phyloP scores from a whole-genome alignment of 164 flowering plant genomes.

The Vitis cinerea region DNA sequence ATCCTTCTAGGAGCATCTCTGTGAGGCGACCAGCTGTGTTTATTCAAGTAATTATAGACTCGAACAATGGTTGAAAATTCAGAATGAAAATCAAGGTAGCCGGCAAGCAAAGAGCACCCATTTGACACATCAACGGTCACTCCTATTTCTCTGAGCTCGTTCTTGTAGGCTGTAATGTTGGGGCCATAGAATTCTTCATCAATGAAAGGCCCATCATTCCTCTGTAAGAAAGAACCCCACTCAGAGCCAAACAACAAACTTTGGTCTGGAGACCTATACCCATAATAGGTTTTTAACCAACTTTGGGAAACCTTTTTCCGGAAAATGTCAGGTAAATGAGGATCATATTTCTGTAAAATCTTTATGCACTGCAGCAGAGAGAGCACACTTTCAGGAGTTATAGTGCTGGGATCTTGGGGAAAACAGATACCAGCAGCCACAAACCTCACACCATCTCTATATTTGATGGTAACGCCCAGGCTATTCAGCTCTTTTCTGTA shows the following conservation, averaged over 20 bases:
- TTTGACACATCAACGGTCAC: conserved; percentile 30
- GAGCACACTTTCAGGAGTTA: conserved; percentile 29
- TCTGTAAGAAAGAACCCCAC: conserved; percentile 30
- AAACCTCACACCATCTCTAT: conserved; percentile 33
- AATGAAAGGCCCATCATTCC: conserved; percentile 64
- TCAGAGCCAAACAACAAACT: conserved; percentile 42
- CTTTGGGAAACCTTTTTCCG: conserved; percentile 17
- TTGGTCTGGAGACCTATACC: conserved; percentile 44
- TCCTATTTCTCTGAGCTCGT: conserved; percentile 52
- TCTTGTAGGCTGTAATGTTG: conserved; percentile 25
- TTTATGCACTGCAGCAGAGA: conserved; percentile 45
- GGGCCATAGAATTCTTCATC: conserved; percentile 59
- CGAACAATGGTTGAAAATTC: conserved; percentile 31
- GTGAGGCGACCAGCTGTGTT: conserved; percentile 37
- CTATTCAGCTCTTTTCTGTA: conserved; percentile 40
- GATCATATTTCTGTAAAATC: conserved; percentile 10
- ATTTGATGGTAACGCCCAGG: conserved; percentile 42
- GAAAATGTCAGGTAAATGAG: conserved; percentile 26
- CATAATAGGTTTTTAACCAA: conserved; percentile 60
- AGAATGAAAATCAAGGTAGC: conserved; percentile 32
- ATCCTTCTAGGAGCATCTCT: conserved; percentile 25
- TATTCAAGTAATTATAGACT: conserved; percentile 43
- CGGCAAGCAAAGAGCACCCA: conserved; percentile 47
- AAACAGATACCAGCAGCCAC: conserved; percentile 30
- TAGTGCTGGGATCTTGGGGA: conserved; percentile 24